A percentile compares a stretch with the other conserved stretches of the same genome.
Conservation (phyloP, 2,329 filamentous ascomycete genomes). For the Talaromyces sp. region DNA sequence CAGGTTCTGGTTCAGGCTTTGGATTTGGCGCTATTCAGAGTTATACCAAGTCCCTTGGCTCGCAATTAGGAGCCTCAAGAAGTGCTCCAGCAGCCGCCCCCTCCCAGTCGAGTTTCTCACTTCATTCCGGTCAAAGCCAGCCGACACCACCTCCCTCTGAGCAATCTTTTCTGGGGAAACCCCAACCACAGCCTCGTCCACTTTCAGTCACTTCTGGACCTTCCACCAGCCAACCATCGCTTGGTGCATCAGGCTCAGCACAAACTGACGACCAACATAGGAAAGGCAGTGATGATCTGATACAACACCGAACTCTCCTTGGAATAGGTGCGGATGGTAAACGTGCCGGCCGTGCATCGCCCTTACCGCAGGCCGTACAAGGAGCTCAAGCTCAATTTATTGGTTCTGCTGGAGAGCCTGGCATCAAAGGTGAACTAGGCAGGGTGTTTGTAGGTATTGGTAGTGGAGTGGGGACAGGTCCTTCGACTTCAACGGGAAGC, state of each 20-base stretch:
- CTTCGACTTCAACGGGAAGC: constrained; percentile 45
- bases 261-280: constrained; percentile 37
- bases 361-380: constrained; percentile 87
- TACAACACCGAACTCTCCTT: constrained; percentile 64
- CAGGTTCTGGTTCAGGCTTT: constrained; percentile 27
- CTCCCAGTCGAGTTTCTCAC: constrained; percentile 19
- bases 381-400: constrained; percentile 78
- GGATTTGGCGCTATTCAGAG: constrained; percentile 39
- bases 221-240: constrained; percentile 24
- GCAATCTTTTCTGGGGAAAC: constrained; percentile 28
- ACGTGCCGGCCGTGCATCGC: constrained; percentile 76
- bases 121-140: constrained; percentile 32
- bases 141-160: constrained; percentile 31
- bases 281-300: constrained; percentile 51
- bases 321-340: constrained; percentile 68
- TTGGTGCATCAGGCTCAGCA: constrained; percentile 21
- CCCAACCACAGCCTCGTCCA: constrained; percentile 29
- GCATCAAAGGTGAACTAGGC: constrained; percentile 91
- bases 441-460: constrained; percentile 94
- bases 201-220: constrained; percentile 33
- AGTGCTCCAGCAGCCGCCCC: constrained; percentile 19
- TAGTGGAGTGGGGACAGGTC: constrained; percentile 56
- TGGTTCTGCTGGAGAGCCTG: constrained; percentile 74
- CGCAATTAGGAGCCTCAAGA: constrained; percentile 32
- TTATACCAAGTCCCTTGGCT: constrained; percentile 39